Evolutionary conservation across 495 filamentous ascomycete species (phyloP), one percentile per base, ranked within the genome.

Genomic region (Xylaria grammica): DNA sequence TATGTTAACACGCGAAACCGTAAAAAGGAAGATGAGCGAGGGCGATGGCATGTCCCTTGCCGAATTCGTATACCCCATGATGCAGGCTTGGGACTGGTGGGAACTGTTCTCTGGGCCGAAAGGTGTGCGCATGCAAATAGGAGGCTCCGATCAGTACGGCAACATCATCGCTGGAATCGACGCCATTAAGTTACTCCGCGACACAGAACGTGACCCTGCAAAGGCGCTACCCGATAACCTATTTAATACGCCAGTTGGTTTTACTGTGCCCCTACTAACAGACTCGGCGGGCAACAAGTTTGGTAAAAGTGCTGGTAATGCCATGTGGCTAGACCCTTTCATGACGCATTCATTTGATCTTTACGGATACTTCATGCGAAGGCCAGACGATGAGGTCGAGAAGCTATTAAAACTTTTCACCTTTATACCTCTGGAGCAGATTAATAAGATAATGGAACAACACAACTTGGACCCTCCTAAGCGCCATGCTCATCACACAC

Each of bases 11-110:
- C 84, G 92, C 72, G 94, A 98, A 64, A 96, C 93, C 24, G 95
- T 97, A 57, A 95, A 91, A 75, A 89, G 82, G 13, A 90, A 90
- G 61, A 85, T 98, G 84, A 79, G 81, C 26, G 87, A 86, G 24
- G 91, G 91, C 0, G 90, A 94, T 55, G 95, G 95, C 57, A 92
- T 99, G 87, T 95, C 94, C 9, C 91, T 94, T 67, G 88, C 91
- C 20, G 95, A 99, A 76, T 97, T 99, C 73, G 82, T 86, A 2
- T 99, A 99, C 67, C 95, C 96, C 15, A 74, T 98, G 24, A 84
- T 99, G 67, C 95, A 99, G 74, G 91, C 88, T n/a, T 98, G 93
- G 88, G 95, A 99, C 75, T 99, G 93, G 89, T 97, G 90, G 90
- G 75, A 87, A 58, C 80, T 98, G 77, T 93, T 90, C 70, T 36